Evolutionary conservation across 139 green algal species (phyloP), one percentile per base, ranked within the genome.

Genomic region (Micromonas pusilla): DNA sequence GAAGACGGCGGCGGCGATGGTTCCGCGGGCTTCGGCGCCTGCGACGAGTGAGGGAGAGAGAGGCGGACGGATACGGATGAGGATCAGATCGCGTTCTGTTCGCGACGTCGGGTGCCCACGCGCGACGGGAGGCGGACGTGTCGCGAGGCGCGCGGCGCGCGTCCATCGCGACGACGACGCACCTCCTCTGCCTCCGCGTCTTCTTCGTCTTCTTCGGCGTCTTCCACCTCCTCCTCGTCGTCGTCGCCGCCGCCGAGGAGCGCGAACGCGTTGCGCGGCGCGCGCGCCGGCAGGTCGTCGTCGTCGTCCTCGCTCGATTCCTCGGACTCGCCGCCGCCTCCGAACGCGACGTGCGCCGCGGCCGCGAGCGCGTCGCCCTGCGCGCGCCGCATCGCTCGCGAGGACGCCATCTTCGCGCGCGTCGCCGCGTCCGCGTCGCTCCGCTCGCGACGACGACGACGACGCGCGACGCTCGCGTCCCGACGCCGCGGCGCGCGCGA

Each of bases 221-320:
- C 25, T 36, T 36, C 26, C 25, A 30, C 26, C 62, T 68, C 16
- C 45, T 57, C 45, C 45, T 57, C 5, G 63, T 70, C 31, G 63
- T 70, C 63, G 63, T 70, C 63, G 63, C 32, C 63, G 63, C 63
- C 63, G 63, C 63, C 28, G 63, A 70, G 31, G 20, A 70, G 31
- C n/a, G 63, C 31, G 3, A 68, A 68, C 16, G 26, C 62, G 26
- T 32, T 68, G n/a, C 4, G n/a, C 62, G 62, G 62, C 62, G 62
- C 62, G 16, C 5, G 62, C 26, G 25, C 20, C 26, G 19, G 52
- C 52, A 20, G 19, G 52, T 20, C 16, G 16, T 62, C 20, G 19
- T 68, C 26, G n/a, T 16, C 62, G 13, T 32, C 26, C 16, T 30
- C 26, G n/a, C n/a, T 36, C 62, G 62, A 32, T 36, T 36, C 62